These are phyloP conservation scores for Blastomyces emzantsi DNA, from an alignment of 2,329 filamentous ascomycete genomes.

Conservation along the genomic window DNA sequence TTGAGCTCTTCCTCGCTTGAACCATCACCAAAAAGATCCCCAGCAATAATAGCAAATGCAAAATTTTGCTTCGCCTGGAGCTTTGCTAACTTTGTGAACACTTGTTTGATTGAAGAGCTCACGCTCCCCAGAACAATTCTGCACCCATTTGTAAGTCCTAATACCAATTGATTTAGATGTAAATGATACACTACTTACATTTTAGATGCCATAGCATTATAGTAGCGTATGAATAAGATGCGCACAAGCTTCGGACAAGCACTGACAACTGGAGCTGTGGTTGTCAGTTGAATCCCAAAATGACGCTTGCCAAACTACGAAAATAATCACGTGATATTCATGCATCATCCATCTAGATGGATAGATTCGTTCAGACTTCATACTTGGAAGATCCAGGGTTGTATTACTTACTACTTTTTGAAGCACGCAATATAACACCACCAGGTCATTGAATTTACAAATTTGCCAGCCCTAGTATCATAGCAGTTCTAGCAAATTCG, in stretches of 20 bases:
- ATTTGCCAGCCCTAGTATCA: background rate
- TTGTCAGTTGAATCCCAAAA: background rate
- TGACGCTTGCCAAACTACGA: background rate
- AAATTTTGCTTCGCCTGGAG: slow-evolving; percentile 85
- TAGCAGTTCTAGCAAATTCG: background rate
- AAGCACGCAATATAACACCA: background rate
- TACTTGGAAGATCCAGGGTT: too few relatives aligned
- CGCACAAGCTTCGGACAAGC: too few relatives aligned
- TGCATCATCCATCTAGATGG: background rate
- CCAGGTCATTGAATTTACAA: background rate
- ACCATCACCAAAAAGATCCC: slow-evolving; percentile 65
- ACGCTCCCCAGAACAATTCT: slow-evolving; percentile 71
- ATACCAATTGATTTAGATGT: background rate
- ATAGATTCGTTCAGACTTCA: too few relatives aligned
- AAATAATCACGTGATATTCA: background rate
- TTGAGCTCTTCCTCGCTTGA: slow-evolving; percentile 44
- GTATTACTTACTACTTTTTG: background rate
- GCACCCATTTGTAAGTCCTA: slow-evolving; percentile 6
- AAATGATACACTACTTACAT: slow-evolving; percentile 36
- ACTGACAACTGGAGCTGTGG: background rate
- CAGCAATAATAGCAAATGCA: slow-evolving; percentile 71
- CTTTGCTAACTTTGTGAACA: slow-evolving; percentile 69
- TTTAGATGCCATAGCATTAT: slow-evolving; percentile 46
- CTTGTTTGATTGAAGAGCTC: slow-evolving; percentile 64
- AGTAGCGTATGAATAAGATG: background rate